Base-by-base conservation (phyloP, 2,329 filamentous ascomycete genomes). In the Diaporthe australafricana region DNA sequence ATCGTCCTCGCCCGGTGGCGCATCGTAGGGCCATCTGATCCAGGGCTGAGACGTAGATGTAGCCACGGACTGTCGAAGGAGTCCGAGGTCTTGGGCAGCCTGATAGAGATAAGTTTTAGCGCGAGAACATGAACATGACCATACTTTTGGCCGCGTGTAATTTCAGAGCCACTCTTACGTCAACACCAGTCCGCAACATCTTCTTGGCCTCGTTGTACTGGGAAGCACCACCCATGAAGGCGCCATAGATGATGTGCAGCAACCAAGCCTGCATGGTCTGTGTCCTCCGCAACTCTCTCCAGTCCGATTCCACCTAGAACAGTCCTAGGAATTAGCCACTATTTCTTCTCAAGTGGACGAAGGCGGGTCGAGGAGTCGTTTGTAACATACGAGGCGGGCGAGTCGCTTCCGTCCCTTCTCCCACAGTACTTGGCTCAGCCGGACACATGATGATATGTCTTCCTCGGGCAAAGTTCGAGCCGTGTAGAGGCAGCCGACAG, bases 221-320 rank as follows among this genome's bases (percentile, higher is more conserved):
- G 12, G 67, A 60, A 22, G 76, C 72, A 38, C 77, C 76, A 20
- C 76, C 78, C 60, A 77, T 77, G 62, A 76, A 80, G 6, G 76
- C 76, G 1, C 78, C 79, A 38, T 80, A 79, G 9, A 79, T 75
- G 20, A 79, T 78, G 70, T 77, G 76, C 32, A 80, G 73, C 35
- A 79, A 71, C 77, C 77, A 80, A 5, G 76, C 72, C 69, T 80
- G 79, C 57, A 79, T 76, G n/a, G 75, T 72, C 77, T 76, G 78
- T 14, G 75, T 74, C 7, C 74, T 73, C 45, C 74, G 74, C n/a
- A 78, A 69, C 20, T 76, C 75, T 67, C 67, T 77, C 57, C 71
- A 75, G 56, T 79, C 72, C 2, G 68, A 65, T 22, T 74, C 71
- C 3, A 79, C 73, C 78, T 80, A 56, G 16, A n/a, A n/a, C n/a